Evolutionary conservation across 768 basidiomycete genomes (phyloP).

Genomic region (Mycena sanguinolenta): DNA sequence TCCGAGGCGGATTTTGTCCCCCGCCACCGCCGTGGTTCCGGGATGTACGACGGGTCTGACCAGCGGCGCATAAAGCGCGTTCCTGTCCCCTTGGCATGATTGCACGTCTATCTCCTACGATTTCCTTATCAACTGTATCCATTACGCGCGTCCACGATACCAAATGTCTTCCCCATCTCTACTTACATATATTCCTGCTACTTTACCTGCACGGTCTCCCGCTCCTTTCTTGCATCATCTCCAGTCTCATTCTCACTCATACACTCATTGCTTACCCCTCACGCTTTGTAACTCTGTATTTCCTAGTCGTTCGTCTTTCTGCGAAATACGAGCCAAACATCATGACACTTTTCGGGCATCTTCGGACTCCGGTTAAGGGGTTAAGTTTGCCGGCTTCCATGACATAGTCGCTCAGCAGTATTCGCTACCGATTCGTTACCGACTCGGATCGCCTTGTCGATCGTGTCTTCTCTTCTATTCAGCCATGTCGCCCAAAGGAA

Average conservation of each 20-base stretch:
- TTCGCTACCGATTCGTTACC: no score
- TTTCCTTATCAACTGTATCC: conserved; percentile 7
- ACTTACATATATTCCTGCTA: background rate
- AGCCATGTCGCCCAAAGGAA: no score
- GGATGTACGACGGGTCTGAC: conserved; percentile 9
- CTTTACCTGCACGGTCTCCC: conserved; percentile 6
- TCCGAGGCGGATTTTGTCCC: conserved; percentile 23
- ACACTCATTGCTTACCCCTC: conserved; percentile 6
- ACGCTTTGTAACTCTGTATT: background rate
- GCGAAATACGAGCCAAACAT: conserved; percentile 12
- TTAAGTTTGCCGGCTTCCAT: no score
- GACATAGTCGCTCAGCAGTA: no score
- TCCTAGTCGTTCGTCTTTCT: conserved; percentile 23
- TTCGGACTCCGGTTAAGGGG: no score
- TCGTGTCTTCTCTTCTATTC: no score
- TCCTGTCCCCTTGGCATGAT: conserved; percentile 26
- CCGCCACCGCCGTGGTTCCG: conserved; percentile 21
- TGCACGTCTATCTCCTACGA: background rate
- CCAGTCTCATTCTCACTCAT: background rate
- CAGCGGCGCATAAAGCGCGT: conserved; percentile 28
- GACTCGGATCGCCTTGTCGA: no score
- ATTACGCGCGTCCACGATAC: background rate
- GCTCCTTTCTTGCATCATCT: conserved; percentile 25
- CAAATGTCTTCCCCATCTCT: background rate
- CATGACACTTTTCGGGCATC: background rate